Evolutionary conservation across 768 basidiomycete genomes (phyloP).

Genomic region (Pleurotus citrinopileatus): DNA sequence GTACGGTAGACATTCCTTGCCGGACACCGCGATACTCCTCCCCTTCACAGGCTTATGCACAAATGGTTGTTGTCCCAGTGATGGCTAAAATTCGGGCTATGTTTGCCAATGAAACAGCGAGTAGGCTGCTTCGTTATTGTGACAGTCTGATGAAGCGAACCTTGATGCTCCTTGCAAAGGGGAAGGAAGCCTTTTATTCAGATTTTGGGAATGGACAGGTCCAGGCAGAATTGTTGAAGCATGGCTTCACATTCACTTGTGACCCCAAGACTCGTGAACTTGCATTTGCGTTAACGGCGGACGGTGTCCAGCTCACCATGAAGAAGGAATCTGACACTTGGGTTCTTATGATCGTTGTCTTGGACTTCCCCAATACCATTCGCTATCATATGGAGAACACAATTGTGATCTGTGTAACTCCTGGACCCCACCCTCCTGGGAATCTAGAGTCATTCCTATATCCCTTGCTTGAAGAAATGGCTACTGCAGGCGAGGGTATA

Average conservation of each 20-base stretch:
- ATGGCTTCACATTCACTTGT: conserved; percentile 16
- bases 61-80: conserved; percentile 20
- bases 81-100: conserved; percentile 23
- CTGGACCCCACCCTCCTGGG: conserved; percentile 26
- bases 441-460: conserved; percentile 25
- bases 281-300: conserved; percentile 21
- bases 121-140: conserved; percentile 18
- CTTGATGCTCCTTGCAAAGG: conserved; percentile 17
- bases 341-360: conserved; percentile 19
- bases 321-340: conserved; percentile 29
- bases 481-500: conserved; percentile 23
- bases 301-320: conserved; percentile 30
- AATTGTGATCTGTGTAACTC: conserved; percentile 22
- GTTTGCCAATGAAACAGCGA: conserved; percentile 25
- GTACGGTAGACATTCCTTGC: conserved; percentile 12
- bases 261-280: conserved; percentile 19
- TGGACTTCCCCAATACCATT: conserved; percentile 19
- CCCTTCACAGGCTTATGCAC: conserved; percentile 17
- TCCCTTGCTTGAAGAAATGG: conserved; percentile 25
- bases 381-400: conserved; percentile 17
- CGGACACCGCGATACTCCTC: conserved; percentile 12
- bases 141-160: conserved; percentile 19
- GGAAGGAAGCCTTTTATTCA: conserved; percentile 13
- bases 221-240: conserved; percentile 17
- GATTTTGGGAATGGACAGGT: conserved; percentile 23